phyloP scores from a whole-genome alignment of 108 stramenopile species.

The Pseudonitzschia multiseries region DNA sequence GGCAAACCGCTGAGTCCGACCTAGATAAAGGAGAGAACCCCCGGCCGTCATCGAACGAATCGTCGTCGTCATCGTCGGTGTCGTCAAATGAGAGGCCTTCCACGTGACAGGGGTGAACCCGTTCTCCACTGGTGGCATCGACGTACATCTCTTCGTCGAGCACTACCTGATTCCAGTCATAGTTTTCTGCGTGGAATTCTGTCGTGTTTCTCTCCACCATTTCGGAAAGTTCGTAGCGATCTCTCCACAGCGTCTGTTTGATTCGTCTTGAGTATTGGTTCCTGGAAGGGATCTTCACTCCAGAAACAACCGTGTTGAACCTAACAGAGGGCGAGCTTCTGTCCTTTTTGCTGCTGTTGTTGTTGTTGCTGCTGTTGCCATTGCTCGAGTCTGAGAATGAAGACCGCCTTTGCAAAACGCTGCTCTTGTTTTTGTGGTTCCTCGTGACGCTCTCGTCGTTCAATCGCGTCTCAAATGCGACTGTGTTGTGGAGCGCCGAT shows the following conservation, averaged over 20 bases:
- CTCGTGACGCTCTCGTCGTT: conserved; percentile 4
- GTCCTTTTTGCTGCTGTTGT: conserved; percentile 1
- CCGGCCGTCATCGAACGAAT: neutral
- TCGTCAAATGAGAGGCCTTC: neutral
- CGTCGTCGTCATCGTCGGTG: neutral
- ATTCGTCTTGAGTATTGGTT: conserved; percentile 49
- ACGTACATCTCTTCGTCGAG: conserved; percentile 45
- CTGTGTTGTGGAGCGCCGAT: conserved; percentile 12
- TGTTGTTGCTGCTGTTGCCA: no score
- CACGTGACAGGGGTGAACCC: conserved; percentile 29
- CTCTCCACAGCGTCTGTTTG: conserved; percentile 37
- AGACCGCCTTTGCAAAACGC: neutral
- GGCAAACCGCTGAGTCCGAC: neutral
- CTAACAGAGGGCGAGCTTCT: conserved; percentile 11
- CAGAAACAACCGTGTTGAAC: conserved; percentile 39
- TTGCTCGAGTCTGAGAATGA: conserved; percentile 3
- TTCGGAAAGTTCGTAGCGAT: conserved; percentile 28
- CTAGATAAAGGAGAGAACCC: conserved; percentile 5
- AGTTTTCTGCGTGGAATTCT: conserved; percentile 64
- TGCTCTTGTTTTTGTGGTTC: neutral
- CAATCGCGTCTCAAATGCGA: conserved; percentile 6
- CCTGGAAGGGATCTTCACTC: conserved; percentile 53
- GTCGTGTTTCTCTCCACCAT: conserved; percentile 52
- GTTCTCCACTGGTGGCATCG: conserved; percentile 21
- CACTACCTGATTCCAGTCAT: conserved; percentile 58